These are phyloP conservation scores for Vitis amurensis DNA, from an alignment of 164 flowering plant genomes.

Conservation along the genomic window DNA sequence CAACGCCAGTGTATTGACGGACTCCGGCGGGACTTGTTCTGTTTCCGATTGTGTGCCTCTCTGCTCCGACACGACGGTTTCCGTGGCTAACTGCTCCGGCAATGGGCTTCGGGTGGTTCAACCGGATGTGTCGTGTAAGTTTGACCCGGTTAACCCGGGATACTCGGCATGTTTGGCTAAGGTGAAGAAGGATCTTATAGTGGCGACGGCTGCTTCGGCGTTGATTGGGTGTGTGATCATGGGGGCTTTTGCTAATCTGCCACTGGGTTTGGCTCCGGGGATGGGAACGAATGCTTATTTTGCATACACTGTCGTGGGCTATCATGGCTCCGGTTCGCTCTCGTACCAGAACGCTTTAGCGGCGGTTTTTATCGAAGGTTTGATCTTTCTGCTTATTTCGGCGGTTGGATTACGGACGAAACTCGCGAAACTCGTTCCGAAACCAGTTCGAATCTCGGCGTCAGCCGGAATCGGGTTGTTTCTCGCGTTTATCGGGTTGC, in stretches of 20 bases:
- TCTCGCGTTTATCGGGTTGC: slow-evolving; percentile 87
- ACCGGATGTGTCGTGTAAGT: slow-evolving; percentile 65
- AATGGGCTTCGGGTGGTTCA: slow-evolving; percentile 30
- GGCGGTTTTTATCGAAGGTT: slow-evolving; percentile 78
- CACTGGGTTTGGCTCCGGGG: slow-evolving; percentile 83
- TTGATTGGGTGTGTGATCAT: slow-evolving; percentile 75
- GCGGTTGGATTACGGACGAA: slow-evolving; percentile 73
- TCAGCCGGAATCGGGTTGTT: slow-evolving; percentile 90
- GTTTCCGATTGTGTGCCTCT: slow-evolving; percentile 69
- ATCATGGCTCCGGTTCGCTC: slow-evolving; percentile 77
- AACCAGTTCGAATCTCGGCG: slow-evolving; percentile 78
- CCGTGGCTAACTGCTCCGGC: slow-evolving; percentile 41
- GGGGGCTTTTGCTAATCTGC: slow-evolving; percentile 84
- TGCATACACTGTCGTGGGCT: slow-evolving; percentile 92
- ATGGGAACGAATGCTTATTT: slow-evolving; percentile 95
- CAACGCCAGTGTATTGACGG: slow-evolving; percentile 83
- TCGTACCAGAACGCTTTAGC: slow-evolving; percentile 64
- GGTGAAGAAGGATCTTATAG: slow-evolving; percentile 63
- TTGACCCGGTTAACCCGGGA: slow-evolving; percentile 78
- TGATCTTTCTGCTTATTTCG: slow-evolving; percentile 67
- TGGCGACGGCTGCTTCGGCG: slow-evolving; percentile 78
- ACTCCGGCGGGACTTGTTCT: slow-evolving; percentile 86
- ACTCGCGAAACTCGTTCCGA: slow-evolving; percentile 79
- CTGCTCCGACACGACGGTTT: slow-evolving; percentile 45
- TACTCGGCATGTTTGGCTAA: slow-evolving; percentile 59